Conservation (phyloP, 495 filamentous ascomycete genomes). For the Penicillium macrosclerotiorum region DNA sequence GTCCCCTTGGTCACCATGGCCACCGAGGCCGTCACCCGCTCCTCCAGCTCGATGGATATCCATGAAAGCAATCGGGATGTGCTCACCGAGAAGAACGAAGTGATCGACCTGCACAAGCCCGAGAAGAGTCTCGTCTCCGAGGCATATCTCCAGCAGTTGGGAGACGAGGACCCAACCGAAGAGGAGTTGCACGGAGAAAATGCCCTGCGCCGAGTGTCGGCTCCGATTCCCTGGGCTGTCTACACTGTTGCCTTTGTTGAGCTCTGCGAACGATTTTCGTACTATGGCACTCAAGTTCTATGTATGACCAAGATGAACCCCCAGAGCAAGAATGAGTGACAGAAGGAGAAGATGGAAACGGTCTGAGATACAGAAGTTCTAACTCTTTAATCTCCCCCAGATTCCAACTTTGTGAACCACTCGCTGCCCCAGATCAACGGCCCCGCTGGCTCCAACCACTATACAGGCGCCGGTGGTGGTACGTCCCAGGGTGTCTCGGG, state of each 20-base stretch:
- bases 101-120: conserved; percentile 2
- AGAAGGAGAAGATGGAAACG: too few species aligned
- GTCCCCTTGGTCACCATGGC: conserved; percentile 9
- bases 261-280: conserved; percentile 28
- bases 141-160: conserved; percentile 7
- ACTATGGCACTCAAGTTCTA: conserved; percentile 25
- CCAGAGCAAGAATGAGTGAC: too few species aligned
- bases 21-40: not conserved
- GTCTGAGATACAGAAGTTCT: not conserved
- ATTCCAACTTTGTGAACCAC: conserved; percentile 26
- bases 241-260: conserved; percentile 26
- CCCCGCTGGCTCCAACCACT: conserved; percentile 20
- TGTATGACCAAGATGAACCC: conserved; percentile 13
- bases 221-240: conserved; percentile 25
- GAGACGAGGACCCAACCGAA: conserved; percentile 19
- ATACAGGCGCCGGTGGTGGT: conserved; percentile 21
- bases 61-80: not conserved
- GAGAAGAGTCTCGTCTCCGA: conserved; percentile 18
- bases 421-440: conserved; percentile 17
- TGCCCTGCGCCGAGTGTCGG: conserved; percentile 22
- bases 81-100: conserved; percentile 1
- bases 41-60: conserved; percentile 14
- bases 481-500: conserved; percentile 20
- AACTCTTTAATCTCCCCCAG: conserved; percentile 1
- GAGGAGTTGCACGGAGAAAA: conserved; percentile 14